phyloP scores from a whole-genome alignment of 371 early-diverging fungal genomes.

The Lichtheimia ramosa region DNA sequence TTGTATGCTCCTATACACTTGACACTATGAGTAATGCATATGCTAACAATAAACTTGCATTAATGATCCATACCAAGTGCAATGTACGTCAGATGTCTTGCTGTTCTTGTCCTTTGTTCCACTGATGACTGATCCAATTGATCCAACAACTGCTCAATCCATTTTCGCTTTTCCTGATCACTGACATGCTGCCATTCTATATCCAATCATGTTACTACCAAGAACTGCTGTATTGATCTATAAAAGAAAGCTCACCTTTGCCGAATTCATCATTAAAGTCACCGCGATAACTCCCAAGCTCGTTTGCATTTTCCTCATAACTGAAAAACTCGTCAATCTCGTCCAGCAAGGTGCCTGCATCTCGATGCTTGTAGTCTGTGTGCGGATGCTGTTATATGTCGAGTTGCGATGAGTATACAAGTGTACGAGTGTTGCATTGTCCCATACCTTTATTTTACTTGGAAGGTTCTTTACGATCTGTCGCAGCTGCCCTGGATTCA shows the following conservation, averaged over 20 bases:
- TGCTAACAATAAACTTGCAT: background rate
- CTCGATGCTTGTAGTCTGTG: slow-evolving; percentile 63
- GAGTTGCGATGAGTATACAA: background rate
- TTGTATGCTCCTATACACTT: slow-evolving; percentile 9
- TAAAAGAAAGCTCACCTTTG: background rate
- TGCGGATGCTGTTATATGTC: slow-evolving; percentile 42
- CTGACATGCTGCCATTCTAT: slow-evolving; percentile 25
- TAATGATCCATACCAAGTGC: slow-evolving; percentile 55
- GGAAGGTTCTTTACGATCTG: slow-evolving; percentile 36
- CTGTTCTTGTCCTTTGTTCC: slow-evolving; percentile 43
- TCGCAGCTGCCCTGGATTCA: slow-evolving; percentile 33
- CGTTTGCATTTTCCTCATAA: slow-evolving; percentile 58
- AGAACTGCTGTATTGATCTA: too few species aligned
- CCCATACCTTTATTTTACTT: slow-evolving; percentile 27
- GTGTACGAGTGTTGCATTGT: too few species aligned
- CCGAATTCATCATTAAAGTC: slow-evolving; percentile 42
- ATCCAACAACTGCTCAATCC: slow-evolving; percentile 51
- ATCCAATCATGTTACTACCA: background rate
- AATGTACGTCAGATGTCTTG: slow-evolving; percentile 58
- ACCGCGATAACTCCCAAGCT: slow-evolving; percentile 40
- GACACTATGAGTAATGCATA: background rate
- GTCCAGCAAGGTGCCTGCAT: slow-evolving; percentile 54
- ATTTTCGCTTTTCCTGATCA: slow-evolving; percentile 26
- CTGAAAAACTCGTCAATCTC: slow-evolving; percentile 80
- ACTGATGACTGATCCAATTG: slow-evolving; percentile 52